These are phyloP conservation scores for Ramaria sp. DNA, from an alignment of 768 basidiomycete genomes.

Conservation along the genomic window DNA sequence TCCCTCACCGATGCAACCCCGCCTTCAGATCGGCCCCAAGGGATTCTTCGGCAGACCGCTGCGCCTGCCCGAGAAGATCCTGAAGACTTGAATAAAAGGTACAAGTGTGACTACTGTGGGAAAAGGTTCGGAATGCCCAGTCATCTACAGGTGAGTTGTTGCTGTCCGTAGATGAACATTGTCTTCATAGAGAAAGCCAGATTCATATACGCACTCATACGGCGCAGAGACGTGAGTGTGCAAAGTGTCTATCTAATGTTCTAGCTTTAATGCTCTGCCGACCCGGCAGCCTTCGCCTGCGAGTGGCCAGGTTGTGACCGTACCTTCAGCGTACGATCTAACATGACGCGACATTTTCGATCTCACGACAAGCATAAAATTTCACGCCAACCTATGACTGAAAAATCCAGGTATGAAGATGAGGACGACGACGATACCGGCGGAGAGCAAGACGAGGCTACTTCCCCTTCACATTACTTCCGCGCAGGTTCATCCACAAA, in stretches of 20 bases:
- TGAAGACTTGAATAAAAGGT: neutral
- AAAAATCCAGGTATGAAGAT: neutral
- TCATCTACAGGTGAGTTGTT: slow-evolving; percentile 1
- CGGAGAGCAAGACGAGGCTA: neutral
- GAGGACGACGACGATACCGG: neutral
- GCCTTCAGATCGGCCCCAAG: neutral
- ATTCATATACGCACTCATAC: neutral
- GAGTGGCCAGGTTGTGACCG: neutral
- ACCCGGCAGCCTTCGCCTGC: neutral
- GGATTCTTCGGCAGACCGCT: slow-evolving; percentile 1
- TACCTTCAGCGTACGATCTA: neutral
- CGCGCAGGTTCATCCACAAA: neutral
- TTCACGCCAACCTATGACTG: neutral
- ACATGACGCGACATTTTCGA: neutral
- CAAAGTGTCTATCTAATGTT: too few species aligned
- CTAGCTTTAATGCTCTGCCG: neutral
- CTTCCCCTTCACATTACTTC: neutral
- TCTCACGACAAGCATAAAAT: neutral
- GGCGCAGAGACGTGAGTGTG: neutral
- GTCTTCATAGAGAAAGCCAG: neutral
- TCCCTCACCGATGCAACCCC: neutral
- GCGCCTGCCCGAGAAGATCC: neutral
- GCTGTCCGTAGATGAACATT: neutral
- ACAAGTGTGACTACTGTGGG: slow-evolving; percentile 7
- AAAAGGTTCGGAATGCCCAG: slow-evolving; percentile 5